A percentile compares a stretch with the other conserved stretches of the same genome.
phyloP scores from a whole-genome alignment of 768 basidiomycete genomes.

The Cystobasidium tubakii region DNA sequence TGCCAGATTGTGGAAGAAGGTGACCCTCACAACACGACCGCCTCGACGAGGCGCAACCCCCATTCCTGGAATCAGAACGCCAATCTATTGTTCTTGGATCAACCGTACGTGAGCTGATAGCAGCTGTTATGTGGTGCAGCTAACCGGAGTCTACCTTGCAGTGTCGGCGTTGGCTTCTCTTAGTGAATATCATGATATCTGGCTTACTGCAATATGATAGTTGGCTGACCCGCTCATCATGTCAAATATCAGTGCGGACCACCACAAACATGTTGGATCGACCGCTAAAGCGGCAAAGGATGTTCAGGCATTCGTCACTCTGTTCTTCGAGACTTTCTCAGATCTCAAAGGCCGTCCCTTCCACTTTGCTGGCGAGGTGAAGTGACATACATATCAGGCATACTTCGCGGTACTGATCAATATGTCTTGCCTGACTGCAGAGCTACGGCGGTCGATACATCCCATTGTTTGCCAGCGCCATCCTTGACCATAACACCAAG shows the following conservation, averaged over 20 bases:
- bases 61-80: constrained; percentile 30
- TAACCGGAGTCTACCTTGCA: not conserved
- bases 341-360: constrained; percentile 28
- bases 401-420: not conserved
- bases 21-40: constrained; percentile 10
- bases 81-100: constrained; percentile 31
- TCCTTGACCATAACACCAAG: constrained; percentile 20
- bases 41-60: constrained; percentile 17
- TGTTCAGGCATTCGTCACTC: constrained; percentile 15
- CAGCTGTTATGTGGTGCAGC: too few relatives aligned
- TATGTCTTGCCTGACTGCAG: not conserved
- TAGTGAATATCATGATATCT: too few relatives aligned
- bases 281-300: constrained; percentile 27
- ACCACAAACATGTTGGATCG: constrained; percentile 13
- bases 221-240: too few relatives aligned
- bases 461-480: constrained; percentile 18
- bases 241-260: constrained; percentile 8
- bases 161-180: constrained; percentile 26
- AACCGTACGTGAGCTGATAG: constrained; percentile 6
- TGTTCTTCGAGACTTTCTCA: constrained; percentile 32
- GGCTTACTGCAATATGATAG: too few relatives aligned
- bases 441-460: constrained; percentile 24
- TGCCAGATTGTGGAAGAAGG: constrained; percentile 27
- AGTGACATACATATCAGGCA: not conserved
- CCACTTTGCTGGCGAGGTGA: constrained; percentile 30